Percentiles rank a stretch among this genome's conserved stretches.
Conservation (phyloP, 495 filamentous ascomycete genomes). For the Haplographium delicatum region DNA sequence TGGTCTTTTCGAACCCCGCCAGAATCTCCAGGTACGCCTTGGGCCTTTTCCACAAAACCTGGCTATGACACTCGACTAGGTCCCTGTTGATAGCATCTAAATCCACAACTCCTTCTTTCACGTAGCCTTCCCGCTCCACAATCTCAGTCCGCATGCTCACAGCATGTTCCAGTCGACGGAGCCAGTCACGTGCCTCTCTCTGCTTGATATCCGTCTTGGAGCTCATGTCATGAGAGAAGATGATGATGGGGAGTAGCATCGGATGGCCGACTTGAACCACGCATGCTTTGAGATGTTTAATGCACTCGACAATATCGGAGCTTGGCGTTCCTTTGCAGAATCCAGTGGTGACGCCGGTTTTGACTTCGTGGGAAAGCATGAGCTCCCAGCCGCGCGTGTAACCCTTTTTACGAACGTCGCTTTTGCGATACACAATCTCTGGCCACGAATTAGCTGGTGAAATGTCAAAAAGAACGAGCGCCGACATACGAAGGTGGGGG, state of each 20-base stretch:
- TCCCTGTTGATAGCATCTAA: slow-evolving; percentile 51
- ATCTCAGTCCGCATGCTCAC: slow-evolving; percentile 51
- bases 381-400: slow-evolving; percentile 52
- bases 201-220: slow-evolving; percentile 46
- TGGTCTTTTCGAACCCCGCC: slow-evolving; percentile 34
- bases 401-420: slow-evolving; percentile 53
- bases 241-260: slow-evolving; percentile 47
- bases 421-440: slow-evolving; percentile 53
- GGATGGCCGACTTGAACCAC: slow-evolving; percentile 42
- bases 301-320: slow-evolving; percentile 40
- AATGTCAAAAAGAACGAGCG: neutral
- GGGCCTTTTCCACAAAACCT: slow-evolving; percentile 53
- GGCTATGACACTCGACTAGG: slow-evolving; percentile 51
- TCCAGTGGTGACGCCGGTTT: slow-evolving; percentile 43
- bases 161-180: slow-evolving; percentile 50
- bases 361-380: slow-evolving; percentile 50
- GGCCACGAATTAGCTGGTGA: neutral
- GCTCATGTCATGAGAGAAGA: slow-evolving; percentile 46
- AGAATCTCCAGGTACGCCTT: slow-evolving; percentile 52
- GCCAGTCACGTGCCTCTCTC: slow-evolving; percentile 50
- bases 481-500: slow-evolving; percentile 42
- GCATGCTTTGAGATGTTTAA: slow-evolving; percentile 42
- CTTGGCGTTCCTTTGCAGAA: slow-evolving; percentile 49
- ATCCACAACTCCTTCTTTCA: slow-evolving; percentile 44
- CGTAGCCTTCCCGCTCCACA: slow-evolving; percentile 40